These are phyloP conservation scores for Ogataea glucozyma DNA, from an alignment of 805 yeast genomes.

Conservation along the genomic window DNA sequence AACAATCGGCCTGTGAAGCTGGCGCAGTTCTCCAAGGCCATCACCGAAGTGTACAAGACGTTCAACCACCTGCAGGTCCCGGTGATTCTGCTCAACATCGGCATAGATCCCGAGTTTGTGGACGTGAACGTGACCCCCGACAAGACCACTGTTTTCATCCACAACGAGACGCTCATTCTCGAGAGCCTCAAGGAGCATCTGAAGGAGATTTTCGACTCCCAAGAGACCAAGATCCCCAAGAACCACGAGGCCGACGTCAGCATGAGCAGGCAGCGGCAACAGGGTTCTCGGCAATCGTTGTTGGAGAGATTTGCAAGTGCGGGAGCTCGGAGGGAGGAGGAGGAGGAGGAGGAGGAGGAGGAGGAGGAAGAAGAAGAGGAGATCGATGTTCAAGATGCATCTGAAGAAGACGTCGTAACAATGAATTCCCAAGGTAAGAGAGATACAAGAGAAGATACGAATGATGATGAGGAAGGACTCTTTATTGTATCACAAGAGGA, in stretches of 20 bases:
- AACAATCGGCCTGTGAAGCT: conserved; percentile 74
- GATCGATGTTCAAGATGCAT: conserved; percentile 7
- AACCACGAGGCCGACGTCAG: conserved; percentile 10
- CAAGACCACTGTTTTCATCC: conserved; percentile 70
- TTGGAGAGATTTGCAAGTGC: conserved; percentile 9
- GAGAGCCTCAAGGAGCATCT: conserved; percentile 57
- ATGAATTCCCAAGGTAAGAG: neutral
- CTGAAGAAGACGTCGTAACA: conserved; percentile 4
- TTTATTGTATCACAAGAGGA: too few relatives aligned
- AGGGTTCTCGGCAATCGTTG: conserved; percentile 1
- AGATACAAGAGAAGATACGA: conserved; percentile 9
- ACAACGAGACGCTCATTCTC: conserved; percentile 60
- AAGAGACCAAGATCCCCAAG: conserved; percentile 30
- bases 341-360: conserved; percentile 1
- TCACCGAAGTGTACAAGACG: conserved; percentile 72
- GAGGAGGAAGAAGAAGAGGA: conserved; percentile 12
- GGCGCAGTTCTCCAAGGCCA: conserved; percentile 52
- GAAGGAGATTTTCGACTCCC: conserved; percentile 43
- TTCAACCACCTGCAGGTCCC: conserved; percentile 79
- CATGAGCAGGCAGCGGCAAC: neutral
- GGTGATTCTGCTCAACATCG: conserved; percentile 60
- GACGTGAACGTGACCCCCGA: conserved; percentile 95
- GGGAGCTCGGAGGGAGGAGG: neutral
- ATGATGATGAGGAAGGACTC: too few relatives aligned
- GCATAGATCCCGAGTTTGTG: conserved; percentile 49